Evolutionary conservation across 2,329 filamentous ascomycete genomes (phyloP), one percentile per base, ranked within the genome.

Genomic region (Scopulariopsis brevicaulis): DNA sequence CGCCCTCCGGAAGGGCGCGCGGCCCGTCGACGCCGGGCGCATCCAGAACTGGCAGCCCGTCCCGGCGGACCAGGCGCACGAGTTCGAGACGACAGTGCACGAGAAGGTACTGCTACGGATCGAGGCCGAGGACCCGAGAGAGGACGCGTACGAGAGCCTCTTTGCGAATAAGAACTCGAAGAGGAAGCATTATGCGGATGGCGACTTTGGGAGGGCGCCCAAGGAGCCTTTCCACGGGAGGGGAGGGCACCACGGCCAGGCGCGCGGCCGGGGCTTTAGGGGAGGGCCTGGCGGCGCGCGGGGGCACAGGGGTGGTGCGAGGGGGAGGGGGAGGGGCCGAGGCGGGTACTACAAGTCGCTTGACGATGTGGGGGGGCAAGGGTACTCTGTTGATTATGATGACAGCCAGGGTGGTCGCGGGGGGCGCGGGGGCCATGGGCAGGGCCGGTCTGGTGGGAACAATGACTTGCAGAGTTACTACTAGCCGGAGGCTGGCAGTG

Each of bases 11-110:
- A 88, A 87, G 67, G 85, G 86, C 15, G 84, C 86, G 3, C 84
- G 86, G 46, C 89, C 90, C 1, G 82, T 86, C 57, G 92, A 96
- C 65, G 92, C 90, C 18, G 81, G 80, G 58, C 86, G 85, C 65
- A 96, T 97, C 59, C 82, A 85, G 58, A 85, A 87, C 62, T 97
- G 93, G 94, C 82, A 89, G 61, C 84, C 89, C 4, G 78, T 96
- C 3, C 73, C 86, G 0, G 75, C 81, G 5, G 85, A 90, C 8
- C 83, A 88, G 65, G 79, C 84, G 0, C 84, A 92, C 66, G 79
- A 84, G 6, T 91, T 97, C 65, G 89, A 95, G 62, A 91, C 88
- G 1, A 84, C 83, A 0, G 89, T 97, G 1, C 88, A 88, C 20
- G 92, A 97, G 72, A 96, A 95, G 73, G 83, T 90, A 18, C 78